Base-by-base conservation (phyloP, 306 rosid genomes). In the Abrus pulchellus region DNA sequence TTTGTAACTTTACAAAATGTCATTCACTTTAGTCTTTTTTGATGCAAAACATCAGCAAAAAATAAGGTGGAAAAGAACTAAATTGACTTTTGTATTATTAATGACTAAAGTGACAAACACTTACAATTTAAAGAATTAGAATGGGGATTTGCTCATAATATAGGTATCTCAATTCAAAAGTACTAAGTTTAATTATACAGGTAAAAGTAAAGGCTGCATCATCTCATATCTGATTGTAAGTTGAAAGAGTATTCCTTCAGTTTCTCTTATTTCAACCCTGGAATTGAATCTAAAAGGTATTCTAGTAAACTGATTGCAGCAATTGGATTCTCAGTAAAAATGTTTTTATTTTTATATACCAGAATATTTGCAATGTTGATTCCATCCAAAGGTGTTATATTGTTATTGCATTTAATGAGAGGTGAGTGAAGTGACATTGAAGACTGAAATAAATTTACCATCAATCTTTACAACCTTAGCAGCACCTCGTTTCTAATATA, bases 191-290 rank as follows among this genome's bases (percentile, higher is more conserved):
- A 60, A 9, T 34, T 40, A 38, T 13, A 40, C 54, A 65, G 48
- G 44, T 49, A 52, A 63, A 64, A 73, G 72, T n/a, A 77, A 52
- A 56, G 50, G 78, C 28, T 45, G 79, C 52, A 74, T 45, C 60
- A 53, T 55, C 71, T 20, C 50, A 54, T 75, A 69, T 62, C 44
- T 72, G 14, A 64, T 52, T 30, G 69, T 6, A 38, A 54, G 44
- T 30, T 55, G 55, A 44, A 59, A 32, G 44, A 52, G 44, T 45
- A 48, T 28, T 60, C 27, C 1, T 59, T 14, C 29, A 12, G 13
- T 49, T 76, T 48, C 68, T 83, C 75, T 43, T 60, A 53, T 53
- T 77, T 52, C 52, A 55, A 83, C 9, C 75, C 54, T 77, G 61
- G 68, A 44, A 76, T 52, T 13, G 34, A 76, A 68, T 55, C 50